A percentile compares a stretch with the other conserved stretches of the same genome.
phyloP scores from a whole-genome alignment of 352 stramenopile genomes.

The Pythium pyrilobum region DNA sequence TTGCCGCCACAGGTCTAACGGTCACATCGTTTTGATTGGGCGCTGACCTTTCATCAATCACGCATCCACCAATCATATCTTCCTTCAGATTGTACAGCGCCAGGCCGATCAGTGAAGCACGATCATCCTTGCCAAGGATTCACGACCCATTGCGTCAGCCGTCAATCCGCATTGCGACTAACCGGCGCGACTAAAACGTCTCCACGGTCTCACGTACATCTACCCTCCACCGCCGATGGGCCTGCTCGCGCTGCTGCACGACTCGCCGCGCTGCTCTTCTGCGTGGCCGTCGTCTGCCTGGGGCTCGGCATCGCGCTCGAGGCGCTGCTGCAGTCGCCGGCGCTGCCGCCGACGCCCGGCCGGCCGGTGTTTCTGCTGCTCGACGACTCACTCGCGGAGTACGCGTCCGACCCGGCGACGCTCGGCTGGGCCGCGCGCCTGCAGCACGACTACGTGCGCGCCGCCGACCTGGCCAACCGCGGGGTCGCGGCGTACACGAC shows the following conservation, averaged over 20 bases:
- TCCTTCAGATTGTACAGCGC: too few species aligned
- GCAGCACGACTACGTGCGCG: constrained; percentile 39
- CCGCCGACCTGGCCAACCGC: constrained; percentile 18
- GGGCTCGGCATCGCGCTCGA: neutral
- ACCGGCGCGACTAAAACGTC: too few species aligned
- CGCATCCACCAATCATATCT: too few species aligned
- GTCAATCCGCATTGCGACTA: too few species aligned
- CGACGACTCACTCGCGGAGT: constrained; percentile 12
- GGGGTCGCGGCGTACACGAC: neutral
- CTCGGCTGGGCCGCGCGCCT: constrained; percentile 31
- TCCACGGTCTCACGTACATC: neutral
- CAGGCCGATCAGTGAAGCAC: too few species aligned
- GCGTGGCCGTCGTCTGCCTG: neutral
- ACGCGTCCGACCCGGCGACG: constrained; percentile 24
- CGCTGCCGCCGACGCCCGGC: neutral
- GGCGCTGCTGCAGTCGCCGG: neutral
- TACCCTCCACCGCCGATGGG: neutral
- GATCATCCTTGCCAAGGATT: too few species aligned
- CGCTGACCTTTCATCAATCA: too few species aligned
- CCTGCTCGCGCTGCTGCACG: neutral
- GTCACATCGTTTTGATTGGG: too few species aligned
- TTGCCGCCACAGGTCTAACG: too few species aligned
- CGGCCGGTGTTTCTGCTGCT: neutral
- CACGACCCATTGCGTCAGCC: too few species aligned
- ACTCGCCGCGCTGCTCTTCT: neutral